These are phyloP conservation scores for Apiospora kogelbergensis DNA, from an alignment of 2,329 filamentous ascomycete genomes.

Conservation along the genomic window DNA sequence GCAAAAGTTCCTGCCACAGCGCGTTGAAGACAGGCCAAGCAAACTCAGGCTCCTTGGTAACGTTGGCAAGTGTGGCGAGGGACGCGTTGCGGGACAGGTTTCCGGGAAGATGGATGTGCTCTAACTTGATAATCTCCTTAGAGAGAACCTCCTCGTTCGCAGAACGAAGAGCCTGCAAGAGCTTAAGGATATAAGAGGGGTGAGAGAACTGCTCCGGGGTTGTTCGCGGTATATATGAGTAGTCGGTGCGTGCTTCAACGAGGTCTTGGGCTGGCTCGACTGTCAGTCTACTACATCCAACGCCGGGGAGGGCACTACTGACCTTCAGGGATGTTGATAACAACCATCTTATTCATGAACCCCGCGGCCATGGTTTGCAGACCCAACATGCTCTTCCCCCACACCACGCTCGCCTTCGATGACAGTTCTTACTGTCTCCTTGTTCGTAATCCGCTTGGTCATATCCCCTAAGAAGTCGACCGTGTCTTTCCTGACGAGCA, in stretches of 20 bases:
- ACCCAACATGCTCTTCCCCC: slow-evolving; percentile 86
- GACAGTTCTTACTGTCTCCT: slow-evolving; percentile 62
- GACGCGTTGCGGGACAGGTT: slow-evolving; percentile 57
- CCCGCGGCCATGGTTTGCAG: slow-evolving; percentile 82
- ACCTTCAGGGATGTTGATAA: slow-evolving; percentile 90
- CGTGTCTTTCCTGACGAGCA: slow-evolving; percentile 78
- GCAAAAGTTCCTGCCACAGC: slow-evolving; percentile 75
- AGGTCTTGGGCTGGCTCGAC: slow-evolving; percentile 67
- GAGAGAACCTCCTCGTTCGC: slow-evolving; percentile 70
- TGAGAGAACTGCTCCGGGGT: slow-evolving; percentile 70
- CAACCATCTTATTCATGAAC: slow-evolving; percentile 81
- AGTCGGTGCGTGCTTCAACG: slow-evolving; percentile 77
- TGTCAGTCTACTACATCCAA: neutral
- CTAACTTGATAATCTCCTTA: slow-evolving; percentile 44
- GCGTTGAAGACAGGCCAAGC: slow-evolving; percentile 81
- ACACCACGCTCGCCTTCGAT: slow-evolving; percentile 71
- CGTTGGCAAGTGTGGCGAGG: slow-evolving; percentile 68
- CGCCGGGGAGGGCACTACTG: slow-evolving; percentile 20
- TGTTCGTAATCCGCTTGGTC: slow-evolving; percentile 51
- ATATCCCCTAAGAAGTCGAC: slow-evolving; percentile 67
- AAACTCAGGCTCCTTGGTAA: slow-evolving; percentile 71
- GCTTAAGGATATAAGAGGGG: slow-evolving; percentile 70
- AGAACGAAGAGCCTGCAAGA: slow-evolving; percentile 71
- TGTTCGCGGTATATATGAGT: slow-evolving; percentile 62
- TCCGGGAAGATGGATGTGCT: slow-evolving; percentile 59